phyloP scores from a whole-genome alignment of 73 alveolate genomes.

The Paramecium pentaurelia region DNA sequence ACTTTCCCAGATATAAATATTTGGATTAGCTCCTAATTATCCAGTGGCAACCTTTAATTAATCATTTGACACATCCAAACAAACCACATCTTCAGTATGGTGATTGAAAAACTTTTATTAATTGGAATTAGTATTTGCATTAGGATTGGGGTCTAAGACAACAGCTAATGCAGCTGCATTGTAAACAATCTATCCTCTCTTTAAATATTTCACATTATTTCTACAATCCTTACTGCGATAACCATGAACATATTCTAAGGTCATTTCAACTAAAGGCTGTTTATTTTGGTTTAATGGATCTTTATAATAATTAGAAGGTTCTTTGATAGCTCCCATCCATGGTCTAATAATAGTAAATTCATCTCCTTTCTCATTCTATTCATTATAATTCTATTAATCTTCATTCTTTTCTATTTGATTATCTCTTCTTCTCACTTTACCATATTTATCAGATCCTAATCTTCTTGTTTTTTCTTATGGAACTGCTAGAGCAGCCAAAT shows the following conservation, averaged over 20 bases:
- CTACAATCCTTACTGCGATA: constrained; percentile 94
- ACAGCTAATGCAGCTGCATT: constrained; percentile 93
- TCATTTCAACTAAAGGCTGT: constrained; percentile 86
- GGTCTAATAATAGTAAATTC: constrained; percentile 63
- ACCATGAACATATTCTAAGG: constrained; percentile 88
- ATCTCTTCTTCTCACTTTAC: constrained; percentile 61
- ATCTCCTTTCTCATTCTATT: not conserved
- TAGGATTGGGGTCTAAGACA: constrained; percentile 69
- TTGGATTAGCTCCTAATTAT: constrained; percentile 67
- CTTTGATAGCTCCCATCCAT: constrained; percentile 57
- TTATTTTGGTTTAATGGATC: constrained; percentile 71
- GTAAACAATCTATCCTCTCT: constrained; percentile 79
- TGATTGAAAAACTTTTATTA: constrained; percentile 73
- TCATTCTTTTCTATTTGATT: constrained; percentile 62
- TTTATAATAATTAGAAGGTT: constrained; percentile 67
- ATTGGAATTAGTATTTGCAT: not conserved
- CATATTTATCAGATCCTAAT: constrained; percentile 76
- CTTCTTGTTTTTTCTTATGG: constrained; percentile 2
- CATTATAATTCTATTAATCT: not conserved
- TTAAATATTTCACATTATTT: constrained; percentile 81
- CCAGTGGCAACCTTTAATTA: constrained; percentile 86
- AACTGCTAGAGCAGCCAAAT: not conserved
- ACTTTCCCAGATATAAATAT: constrained; percentile 85
- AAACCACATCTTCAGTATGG: constrained; percentile 84
- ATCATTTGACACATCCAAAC: constrained; percentile 76